These are phyloP conservation scores for Zelopaecilomyces penicillatus DNA, from an alignment of 2,329 filamentous ascomycete species.

Conservation along the genomic window DNA sequence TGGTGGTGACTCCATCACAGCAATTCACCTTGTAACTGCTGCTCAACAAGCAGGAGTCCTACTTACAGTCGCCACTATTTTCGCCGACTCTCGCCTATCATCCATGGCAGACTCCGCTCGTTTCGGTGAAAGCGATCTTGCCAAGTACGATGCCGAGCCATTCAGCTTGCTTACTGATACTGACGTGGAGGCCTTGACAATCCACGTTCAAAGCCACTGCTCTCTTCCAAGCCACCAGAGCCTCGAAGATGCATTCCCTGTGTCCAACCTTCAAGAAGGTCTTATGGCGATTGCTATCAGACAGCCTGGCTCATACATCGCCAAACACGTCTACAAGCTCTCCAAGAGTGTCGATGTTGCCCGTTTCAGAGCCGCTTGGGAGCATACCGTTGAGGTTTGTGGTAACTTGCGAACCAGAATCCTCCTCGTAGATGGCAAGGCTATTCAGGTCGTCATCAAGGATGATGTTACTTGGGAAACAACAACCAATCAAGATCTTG, in stretches of 20 bases:
- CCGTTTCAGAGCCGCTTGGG: slow-evolving; percentile 3
- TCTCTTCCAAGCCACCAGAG: background rate
- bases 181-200: background rate
- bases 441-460: slow-evolving; percentile 3
- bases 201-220: slow-evolving; percentile 5
- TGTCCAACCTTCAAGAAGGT: slow-evolving; percentile 2
- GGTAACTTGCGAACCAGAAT: slow-evolving; percentile 6
- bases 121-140: background rate
- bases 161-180: slow-evolving; percentile 1
- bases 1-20: slow-evolving; percentile 36
- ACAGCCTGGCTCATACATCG: slow-evolving; percentile 7
- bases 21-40: slow-evolving; percentile 33
- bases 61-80: slow-evolving; percentile 3
- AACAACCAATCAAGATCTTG: background rate
- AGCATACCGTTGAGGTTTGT: slow-evolving; percentile 3
- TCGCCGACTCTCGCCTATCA: slow-evolving; percentile 2
- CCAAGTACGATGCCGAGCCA: background rate
- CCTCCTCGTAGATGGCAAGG: slow-evolving; percentile 1
- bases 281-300: slow-evolving; percentile 4
- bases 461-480: background rate
- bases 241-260: slow-evolving; percentile 7
- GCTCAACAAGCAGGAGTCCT: slow-evolving; percentile 18
- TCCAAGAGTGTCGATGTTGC: slow-evolving; percentile 2
- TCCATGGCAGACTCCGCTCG: slow-evolving; percentile 2
- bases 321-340: slow-evolving; percentile 4